Evolutionary conservation across 2,329 filamentous ascomycete species (phyloP).

Genomic region (Aspergillus luchuensis): DNA sequence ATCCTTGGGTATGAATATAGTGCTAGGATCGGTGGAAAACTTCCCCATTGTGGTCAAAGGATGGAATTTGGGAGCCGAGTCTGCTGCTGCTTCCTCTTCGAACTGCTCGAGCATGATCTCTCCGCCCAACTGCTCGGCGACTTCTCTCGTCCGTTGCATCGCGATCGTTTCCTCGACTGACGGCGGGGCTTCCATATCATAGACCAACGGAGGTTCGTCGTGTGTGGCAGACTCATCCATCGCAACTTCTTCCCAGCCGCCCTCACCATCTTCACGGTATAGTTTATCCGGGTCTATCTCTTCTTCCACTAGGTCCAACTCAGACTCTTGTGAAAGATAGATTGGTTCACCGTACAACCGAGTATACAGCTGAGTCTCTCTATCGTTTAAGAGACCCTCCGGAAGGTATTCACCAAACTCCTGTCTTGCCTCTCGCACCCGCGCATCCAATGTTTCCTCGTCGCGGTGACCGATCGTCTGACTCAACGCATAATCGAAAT

Average conservation of each 20-base stretch:
- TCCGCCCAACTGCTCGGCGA: conserved; percentile 43
- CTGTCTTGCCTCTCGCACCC: conserved; percentile 70
- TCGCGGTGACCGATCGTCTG: conserved; percentile 35
- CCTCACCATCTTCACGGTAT: conserved; percentile 42
- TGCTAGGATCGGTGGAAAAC: conserved; percentile 72
- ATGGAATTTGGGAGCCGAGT: conserved; percentile 63
- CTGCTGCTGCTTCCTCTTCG: conserved; percentile 42
- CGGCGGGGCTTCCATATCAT: conserved; percentile 33
- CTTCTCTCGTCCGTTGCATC: conserved; percentile 40
- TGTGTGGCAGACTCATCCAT: conserved; percentile 20
- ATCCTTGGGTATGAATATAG: conserved; percentile 72
- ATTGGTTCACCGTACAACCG: conserved; percentile 78
- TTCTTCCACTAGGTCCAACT: conserved; percentile 31
- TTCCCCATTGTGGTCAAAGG: conserved; percentile 72
- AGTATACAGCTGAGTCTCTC: conserved; percentile 75
- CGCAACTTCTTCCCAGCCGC: conserved; percentile 14
- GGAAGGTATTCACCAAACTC: conserved; percentile 77
- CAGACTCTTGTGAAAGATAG: conserved; percentile 23
- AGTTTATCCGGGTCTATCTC: conserved; percentile 35
- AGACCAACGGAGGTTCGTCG: conserved; percentile 29
- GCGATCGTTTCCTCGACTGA: conserved; percentile 32
- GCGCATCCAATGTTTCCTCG: conserved; percentile 35
- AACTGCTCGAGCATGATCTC: conserved; percentile 48
- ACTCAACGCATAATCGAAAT: conserved; percentile 31
- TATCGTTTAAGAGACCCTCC: conserved; percentile 65